Evolutionary conservation across 148 eudicot species (phyloP).

Genomic region (Agrostemma githago): DNA sequence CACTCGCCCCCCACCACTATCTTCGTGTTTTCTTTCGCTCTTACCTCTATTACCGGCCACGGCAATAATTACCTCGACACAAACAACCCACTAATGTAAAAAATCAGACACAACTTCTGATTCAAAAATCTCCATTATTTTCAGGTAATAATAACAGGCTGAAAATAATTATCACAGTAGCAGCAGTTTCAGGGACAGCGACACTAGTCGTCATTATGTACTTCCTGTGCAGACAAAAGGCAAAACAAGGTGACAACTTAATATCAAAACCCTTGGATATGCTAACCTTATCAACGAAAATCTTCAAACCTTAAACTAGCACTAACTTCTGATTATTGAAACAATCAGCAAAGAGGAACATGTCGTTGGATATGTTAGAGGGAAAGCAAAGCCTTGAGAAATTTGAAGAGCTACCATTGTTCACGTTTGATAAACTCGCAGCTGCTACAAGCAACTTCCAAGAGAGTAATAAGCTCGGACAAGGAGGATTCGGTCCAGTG

Average conservation of each 20-base stretch:
- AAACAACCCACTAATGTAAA: neutral
- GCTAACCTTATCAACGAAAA: neutral
- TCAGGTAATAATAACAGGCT: slow-evolving; percentile 11
- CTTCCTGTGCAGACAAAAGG: slow-evolving; percentile 2
- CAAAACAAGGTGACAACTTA: slow-evolving; percentile 13
- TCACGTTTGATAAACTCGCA: slow-evolving; percentile 19
- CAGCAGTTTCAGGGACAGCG: slow-evolving; percentile 11
- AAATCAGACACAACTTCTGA: neutral
- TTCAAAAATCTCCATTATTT: neutral
- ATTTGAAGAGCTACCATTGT: slow-evolving; percentile 27
- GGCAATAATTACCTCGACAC: neutral
- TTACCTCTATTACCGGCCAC: neutral
- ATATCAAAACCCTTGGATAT: neutral
- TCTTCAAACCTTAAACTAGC: neutral
- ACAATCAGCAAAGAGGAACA: slow-evolving; percentile 5
- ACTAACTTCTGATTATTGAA: slow-evolving; percentile 5
- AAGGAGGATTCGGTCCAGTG: slow-evolving; percentile 47
- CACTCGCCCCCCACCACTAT: neutral
- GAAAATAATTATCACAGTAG: slow-evolving; percentile 5
- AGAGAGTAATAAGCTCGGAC: slow-evolving; percentile 31
- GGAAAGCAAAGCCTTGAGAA: neutral
- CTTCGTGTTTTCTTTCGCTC: neutral
- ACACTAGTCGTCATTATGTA: neutral
- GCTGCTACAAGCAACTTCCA: slow-evolving; percentile 30
- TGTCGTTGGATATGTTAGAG: neutral